A percentile compares a stretch with the other conserved stretches of the same genome.
phyloP scores from a whole-genome alignment of 495 filamentous ascomycete species.

The Aspergillus kassunensis region DNA sequence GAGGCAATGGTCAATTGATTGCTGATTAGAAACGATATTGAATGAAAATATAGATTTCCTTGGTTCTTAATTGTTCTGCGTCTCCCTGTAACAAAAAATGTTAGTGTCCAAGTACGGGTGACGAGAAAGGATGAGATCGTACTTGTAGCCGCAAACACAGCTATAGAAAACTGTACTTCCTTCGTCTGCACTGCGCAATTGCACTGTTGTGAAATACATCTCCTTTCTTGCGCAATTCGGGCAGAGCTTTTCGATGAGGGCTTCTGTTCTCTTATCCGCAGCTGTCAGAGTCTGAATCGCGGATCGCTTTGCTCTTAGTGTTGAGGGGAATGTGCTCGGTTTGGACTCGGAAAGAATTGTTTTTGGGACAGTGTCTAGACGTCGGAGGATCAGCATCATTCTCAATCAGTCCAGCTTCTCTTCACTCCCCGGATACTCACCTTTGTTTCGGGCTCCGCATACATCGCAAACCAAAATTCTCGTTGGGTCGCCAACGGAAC shows the following conservation, averaged over 20 bases:
- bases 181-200: conserved; percentile 91
- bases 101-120: conserved; percentile 19
- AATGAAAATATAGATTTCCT: conserved; percentile 15
- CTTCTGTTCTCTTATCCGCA: conserved; percentile 74
- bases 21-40: conserved; percentile 16
- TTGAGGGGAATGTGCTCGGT: conserved; percentile 79
- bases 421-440: conserved; percentile 37
- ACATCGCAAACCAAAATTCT: conserved; percentile 75
- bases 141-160: conserved; percentile 84
- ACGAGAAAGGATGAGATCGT: conserved; percentile 29
- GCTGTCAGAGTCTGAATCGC: conserved; percentile 77
- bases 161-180: conserved; percentile 86
- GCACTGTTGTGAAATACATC: conserved; percentile 79
- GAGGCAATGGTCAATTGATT: conserved; percentile 24
- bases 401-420: neutral
- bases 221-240: conserved; percentile 75
- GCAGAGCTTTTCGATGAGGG: conserved; percentile 66
- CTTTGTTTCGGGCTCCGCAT: conserved; percentile 80
- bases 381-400: conserved; percentile 7
- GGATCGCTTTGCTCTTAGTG: conserved; percentile 77
- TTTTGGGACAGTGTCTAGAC: conserved; percentile 72
- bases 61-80: conserved; percentile 36
- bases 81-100: conserved; percentile 32
- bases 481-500: conserved; percentile 67
- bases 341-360: conserved; percentile 80